phyloP scores from a whole-genome alignment of 2,329 filamentous ascomycete species.

The Cladosporium halotolerans region DNA sequence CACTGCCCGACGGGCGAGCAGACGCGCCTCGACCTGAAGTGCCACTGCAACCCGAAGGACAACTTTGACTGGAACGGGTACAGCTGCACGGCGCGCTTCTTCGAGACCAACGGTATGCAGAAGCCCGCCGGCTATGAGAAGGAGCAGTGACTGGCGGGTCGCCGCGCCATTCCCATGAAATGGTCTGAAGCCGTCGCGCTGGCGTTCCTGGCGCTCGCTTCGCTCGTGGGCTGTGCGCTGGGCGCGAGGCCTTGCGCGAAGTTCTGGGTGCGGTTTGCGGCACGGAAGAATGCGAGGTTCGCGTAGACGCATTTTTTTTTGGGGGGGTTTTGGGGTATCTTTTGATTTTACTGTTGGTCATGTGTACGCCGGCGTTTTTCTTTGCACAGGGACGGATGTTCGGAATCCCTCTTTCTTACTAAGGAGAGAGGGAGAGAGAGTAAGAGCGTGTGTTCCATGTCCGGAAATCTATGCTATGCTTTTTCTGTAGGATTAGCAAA shows the following conservation, averaged over 20 bases:
- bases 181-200: not conserved
- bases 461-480: too few species aligned
- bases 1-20: conserved; percentile 93
- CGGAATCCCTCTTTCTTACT: too few species aligned
- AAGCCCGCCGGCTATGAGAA: conserved; percentile 82
- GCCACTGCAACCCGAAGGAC: conserved; percentile 88
- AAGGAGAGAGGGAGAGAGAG: too few species aligned
- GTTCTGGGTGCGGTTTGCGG: not conserved
- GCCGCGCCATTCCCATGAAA: conserved; percentile 1
- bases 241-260: conserved; percentile 3
- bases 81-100: conserved; percentile 85
- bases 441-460: too few species aligned
- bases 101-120: conserved; percentile 69
- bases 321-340: not conserved
- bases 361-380: too few species aligned
- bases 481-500: too few species aligned
- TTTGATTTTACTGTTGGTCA: too few species aligned
- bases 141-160: conserved; percentile 28
- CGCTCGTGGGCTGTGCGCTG: conserved; percentile 1
- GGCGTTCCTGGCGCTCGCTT: not conserved
- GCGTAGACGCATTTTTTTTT: not conserved
- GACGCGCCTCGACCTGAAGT: conserved; percentile 74
- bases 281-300: conserved; percentile 3
- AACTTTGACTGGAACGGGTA: conserved; percentile 99
- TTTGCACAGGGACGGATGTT: too few species aligned